Percentiles rank a stretch among this genome's conserved stretches.
Evolutionary conservation across 805 yeast species (phyloP).

Genomic region (Candida incommunis): DNA sequence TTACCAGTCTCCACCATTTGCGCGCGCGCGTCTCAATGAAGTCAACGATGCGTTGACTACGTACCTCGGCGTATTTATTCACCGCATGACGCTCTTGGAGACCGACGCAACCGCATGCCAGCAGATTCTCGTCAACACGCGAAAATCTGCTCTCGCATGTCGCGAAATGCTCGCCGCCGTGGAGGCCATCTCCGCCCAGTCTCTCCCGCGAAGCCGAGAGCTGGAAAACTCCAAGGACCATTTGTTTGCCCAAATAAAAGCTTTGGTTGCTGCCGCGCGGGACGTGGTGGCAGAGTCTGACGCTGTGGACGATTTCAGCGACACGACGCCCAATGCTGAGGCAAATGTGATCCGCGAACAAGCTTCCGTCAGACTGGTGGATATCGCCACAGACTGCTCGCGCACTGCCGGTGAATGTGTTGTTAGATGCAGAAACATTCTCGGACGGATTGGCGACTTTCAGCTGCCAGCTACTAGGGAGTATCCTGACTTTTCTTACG

Average conservation of each 20-base stretch:
- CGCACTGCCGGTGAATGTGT: slow-evolving; percentile 22
- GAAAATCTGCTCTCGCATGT: slow-evolving; percentile 26
- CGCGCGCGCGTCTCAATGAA: slow-evolving; percentile 21
- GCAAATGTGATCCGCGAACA: slow-evolving; percentile 4
- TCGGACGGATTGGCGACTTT: slow-evolving; percentile 19
- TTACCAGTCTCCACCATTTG: slow-evolving; percentile 16
- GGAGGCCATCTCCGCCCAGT: slow-evolving; percentile 17
- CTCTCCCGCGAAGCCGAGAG: slow-evolving; percentile 16
- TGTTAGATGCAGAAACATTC: slow-evolving; percentile 15
- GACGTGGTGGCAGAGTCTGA: slow-evolving; percentile 17
- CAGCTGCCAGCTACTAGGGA: slow-evolving; percentile 13
- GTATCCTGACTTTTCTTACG: slow-evolving; percentile 17
- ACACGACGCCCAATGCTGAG: slow-evolving; percentile 5
- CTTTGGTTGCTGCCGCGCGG: slow-evolving; percentile 23
- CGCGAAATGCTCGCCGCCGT: slow-evolving; percentile 24
- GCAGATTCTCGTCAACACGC: slow-evolving; percentile 21
- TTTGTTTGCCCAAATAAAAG: slow-evolving; percentile 20
- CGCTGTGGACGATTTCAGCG: slow-evolving; percentile 2
- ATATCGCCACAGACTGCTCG: slow-evolving; percentile 19
- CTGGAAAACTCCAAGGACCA: slow-evolving; percentile 21
- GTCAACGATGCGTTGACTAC: slow-evolving; percentile 20
- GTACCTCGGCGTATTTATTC: slow-evolving; percentile 21
- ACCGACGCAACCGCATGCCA: slow-evolving; percentile 18
- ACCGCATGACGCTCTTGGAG: slow-evolving; percentile 14
- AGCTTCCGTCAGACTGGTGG: slow-evolving; percentile 15